Percentiles rank a stretch among this genome's conserved stretches.
Conservation (phyloP, 2,329 filamentous ascomycete species). For the Elsinoe australis region DNA sequence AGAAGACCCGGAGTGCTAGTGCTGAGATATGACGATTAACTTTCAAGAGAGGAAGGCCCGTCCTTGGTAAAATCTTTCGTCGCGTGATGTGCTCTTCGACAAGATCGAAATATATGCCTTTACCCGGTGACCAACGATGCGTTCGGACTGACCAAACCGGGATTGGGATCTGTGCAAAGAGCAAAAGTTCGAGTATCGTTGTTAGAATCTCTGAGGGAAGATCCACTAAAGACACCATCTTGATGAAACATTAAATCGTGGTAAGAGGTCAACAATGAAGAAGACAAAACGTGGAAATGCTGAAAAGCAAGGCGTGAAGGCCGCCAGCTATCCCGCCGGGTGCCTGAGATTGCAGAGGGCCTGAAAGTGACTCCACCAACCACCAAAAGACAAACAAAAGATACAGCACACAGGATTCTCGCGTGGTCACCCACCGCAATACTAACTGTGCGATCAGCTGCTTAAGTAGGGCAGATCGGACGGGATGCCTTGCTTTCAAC, state of each 20-base stretch:
- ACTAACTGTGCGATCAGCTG: constrained; percentile 1
- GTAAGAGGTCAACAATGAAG: constrained; percentile 25
- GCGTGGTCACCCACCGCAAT: constrained; percentile 1
- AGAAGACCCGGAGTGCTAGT: background rate
- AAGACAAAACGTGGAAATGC: too few species aligned
- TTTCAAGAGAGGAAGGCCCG: background rate
- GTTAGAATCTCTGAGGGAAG: background rate
- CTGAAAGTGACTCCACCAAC: too few species aligned
- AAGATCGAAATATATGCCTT: background rate
- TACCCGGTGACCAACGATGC: background rate
- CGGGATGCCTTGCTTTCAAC: background rate
- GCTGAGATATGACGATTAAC: background rate
- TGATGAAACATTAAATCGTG: too few species aligned
- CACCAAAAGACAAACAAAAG: too few species aligned
- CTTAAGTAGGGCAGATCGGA: background rate
- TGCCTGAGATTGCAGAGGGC: too few species aligned
- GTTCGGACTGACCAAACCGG: background rate
- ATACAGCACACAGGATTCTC: constrained; percentile 4
- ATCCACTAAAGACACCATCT: background rate
- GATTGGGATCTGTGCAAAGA: background rate
- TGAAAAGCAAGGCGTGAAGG: too few species aligned
- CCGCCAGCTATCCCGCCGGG: too few species aligned
- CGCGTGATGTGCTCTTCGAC: background rate
- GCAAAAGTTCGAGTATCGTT: background rate
- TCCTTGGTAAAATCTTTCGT: too few species aligned